Evolutionary conservation across 345 rosid species (phyloP).

Genomic region (Rhodomyrtus tomentosa): DNA sequence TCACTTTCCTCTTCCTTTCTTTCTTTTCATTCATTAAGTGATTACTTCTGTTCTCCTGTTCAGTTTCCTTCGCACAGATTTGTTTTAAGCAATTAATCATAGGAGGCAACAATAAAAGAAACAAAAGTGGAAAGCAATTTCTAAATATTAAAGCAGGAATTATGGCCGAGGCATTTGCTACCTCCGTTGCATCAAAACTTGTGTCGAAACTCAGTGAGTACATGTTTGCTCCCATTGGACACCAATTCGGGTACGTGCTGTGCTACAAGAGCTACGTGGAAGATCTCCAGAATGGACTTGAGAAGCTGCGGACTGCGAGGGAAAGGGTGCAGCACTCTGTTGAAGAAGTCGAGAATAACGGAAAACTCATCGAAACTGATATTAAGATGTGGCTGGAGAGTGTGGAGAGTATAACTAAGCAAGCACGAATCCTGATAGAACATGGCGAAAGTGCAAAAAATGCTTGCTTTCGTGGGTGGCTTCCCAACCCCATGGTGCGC

Average conservation of each 20-base stretch:
- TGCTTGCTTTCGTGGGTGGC: not conserved
- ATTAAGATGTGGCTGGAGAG: not conserved
- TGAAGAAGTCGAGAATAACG: accelerated
- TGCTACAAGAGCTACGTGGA: not conserved
- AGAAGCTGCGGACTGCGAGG: not conserved
- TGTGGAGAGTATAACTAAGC: not conserved
- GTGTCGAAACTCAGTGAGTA: not conserved
- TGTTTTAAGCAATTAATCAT: not conserved
- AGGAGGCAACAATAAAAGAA: not conserved
- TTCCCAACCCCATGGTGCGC: not conserved
- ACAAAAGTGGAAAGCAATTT: not conserved
- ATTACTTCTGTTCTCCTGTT: too few relatives aligned
- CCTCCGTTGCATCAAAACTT: not conserved
- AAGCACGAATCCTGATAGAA: accelerated
- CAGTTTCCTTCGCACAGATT: not conserved
- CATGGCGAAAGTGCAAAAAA: accelerated
- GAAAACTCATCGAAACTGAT: not conserved
- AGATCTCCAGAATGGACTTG: not conserved
- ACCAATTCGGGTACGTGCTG: not conserved
- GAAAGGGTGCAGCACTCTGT: not conserved
- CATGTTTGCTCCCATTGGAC: not conserved
- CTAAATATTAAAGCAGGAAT: not conserved
- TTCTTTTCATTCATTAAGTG: too few relatives aligned
- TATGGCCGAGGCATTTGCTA: not conserved
- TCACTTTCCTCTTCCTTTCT: too few relatives aligned